Evolutionary conservation across 2,329 filamentous ascomycete genomes (phyloP), one percentile per base, ranked within the genome.

Genomic region (Fusarium secorum): DNA sequence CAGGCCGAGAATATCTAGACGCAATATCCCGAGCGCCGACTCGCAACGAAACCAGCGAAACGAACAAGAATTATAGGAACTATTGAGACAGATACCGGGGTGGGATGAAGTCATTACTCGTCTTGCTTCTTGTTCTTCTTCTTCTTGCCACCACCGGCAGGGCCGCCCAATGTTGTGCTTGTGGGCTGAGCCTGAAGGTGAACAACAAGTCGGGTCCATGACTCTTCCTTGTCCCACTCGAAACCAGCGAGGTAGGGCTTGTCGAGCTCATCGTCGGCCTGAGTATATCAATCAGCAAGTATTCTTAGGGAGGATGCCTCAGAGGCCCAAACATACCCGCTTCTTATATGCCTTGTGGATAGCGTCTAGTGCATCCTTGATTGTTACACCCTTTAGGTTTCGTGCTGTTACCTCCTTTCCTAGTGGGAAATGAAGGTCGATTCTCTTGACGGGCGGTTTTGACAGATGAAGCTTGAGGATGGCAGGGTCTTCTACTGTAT

Each of bases 261-360:
- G 60, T 95, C 93, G 68, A 98, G 87, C 81, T 98, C 95, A 80
- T 98, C 95, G 78, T 98, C 95, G 67, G 91, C 88, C 95, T 97
- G 76, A 15, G 20, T 15, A 52, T 57, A 56, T 69, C 44, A 72
- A 45, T 30, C n/a, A 49, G 30, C 20, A 14, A 24, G 28, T 32
- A 11, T 59, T 58, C 32, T 30, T 20, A 4, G 14, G 13, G 4
- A 15, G n/a, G 13, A 15, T 51, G 11, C 36, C 28, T 38, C 32
- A 32, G 20, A 18, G 53, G 36, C 33, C 36, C 46, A 39, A 20
- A 81, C 89, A 76, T 83, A 95, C 95, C 89, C 95, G 92, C 90
- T 98, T 98, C 89, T 97, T 97, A 87, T 93, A 97, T 76, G 93
- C 89, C 87, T 97, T 98, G 87, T 97, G 87, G 83, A 98, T 98